Base-by-base conservation (phyloP, 257 asterid species). In the Lantana camara region DNA sequence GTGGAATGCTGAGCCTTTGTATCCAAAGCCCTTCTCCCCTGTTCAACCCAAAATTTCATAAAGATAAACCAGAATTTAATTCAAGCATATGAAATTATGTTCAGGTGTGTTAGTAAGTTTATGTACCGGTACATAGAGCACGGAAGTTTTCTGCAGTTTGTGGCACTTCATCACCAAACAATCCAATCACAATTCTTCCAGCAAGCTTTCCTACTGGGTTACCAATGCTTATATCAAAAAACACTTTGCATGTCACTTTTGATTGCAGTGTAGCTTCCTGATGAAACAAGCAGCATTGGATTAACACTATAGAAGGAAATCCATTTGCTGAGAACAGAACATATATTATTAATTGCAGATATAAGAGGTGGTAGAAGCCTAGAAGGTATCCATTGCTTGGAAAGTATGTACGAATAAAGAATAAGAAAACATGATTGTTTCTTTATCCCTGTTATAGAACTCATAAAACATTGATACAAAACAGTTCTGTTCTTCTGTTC, bases 1-100 rank as follows among this genome's bases (percentile, higher is more conserved):
- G 78, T 94, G 99, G 83, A 94, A 94, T 0, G 85, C 42, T 0
- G 97, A 94, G 44, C 86, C 95, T 69, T 90, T 94, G 87, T 72
- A 90, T 51, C 97, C 97, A 71, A 94, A 94, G 62, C 97, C 97
- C 77, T 88, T 94, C 72, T 94, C 99, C 50, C 99, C 99, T 94
- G 73, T 63, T 66, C 51, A 73, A 68, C 19, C 46, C 34, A 24
- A 73, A 46, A 63, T 59, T 14, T 29, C 22, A 19, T 23, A 64
- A 41, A 67, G 7, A 62, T 15, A 69, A 13, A 45, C 49, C 46
- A 17, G 66, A 66, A 45, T 57, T 42, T 63, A 30, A 16, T 12
- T 15, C n/a, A 65, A 35, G 4, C 52, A 27, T 60, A 53, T 23
- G 19, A 49, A 19, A 65, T 45, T 15, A 16, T 51, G 58, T 47